Evolutionary conservation across 345 rosid species (phyloP), one percentile per base, ranked within the genome.

Genomic region (Aquilaria malaccensis): DNA sequence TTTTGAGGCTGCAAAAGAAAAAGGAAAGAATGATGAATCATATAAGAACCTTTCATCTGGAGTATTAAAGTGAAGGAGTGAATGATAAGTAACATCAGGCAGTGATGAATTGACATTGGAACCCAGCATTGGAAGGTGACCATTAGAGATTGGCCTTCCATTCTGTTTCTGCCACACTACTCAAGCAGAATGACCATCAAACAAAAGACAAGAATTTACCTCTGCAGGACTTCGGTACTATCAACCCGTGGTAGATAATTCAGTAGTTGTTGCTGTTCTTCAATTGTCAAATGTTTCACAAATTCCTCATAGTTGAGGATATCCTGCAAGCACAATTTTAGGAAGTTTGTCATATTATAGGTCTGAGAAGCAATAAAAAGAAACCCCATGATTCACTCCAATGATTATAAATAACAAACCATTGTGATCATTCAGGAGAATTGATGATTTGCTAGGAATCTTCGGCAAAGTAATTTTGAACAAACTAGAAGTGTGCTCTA

Each of bases 251-350:
- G 83, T 61, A 90, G 80, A 73, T 79, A 76, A 56, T 71, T 87
- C 73, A 79, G 77, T 69, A 90, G 73, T 61, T 83, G 86, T 72
- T 73, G 81, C 78, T 85, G 95, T 72, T 90, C 97, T 70, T 82
- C 90, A 55, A 67, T 69, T 56, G 88, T 83, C 72, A 90, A 80
- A 67, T 71, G 80, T 72, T 72, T 73, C 33, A 58, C 56, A 69
- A 90, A 90, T 77, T 77, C 85, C 71, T 87, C 82, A 75, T 79
- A 82, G 78, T 83, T 90, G 68, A 87, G 70, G 76, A 87, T 72
- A 70, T 80, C 88, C 95, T 90, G 75, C 66, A 37, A 37, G 2
- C 43, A 37, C 43, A 1, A 37, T 37, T 37, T 37, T 22, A 22
- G 22, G 22, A 37, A 9, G 7, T 37, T 9, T 37, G 7, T 37